Conservation (phyloP, 2,329 filamentous ascomycete genomes). For the Fusarium pseudoanthophilum region DNA sequence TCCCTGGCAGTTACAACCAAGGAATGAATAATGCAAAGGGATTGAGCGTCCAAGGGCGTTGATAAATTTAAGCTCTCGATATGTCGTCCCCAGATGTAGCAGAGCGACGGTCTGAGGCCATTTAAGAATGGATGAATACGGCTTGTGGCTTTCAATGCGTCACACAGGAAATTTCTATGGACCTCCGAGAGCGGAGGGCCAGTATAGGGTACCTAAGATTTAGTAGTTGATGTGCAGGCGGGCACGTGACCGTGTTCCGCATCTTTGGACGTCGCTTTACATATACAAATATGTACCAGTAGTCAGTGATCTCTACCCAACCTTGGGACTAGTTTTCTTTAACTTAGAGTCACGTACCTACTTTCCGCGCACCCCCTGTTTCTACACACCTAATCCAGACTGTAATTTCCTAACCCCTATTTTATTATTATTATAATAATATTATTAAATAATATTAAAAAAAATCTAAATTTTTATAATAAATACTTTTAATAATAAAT, state of each 20-base stretch:
- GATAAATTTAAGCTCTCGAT: neutral
- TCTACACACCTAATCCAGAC: no score
- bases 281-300: neutral
- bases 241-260: neutral
- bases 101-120: neutral
- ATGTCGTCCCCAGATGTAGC: neutral
- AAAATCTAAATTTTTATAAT: no score
- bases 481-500: no score
- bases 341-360: no score
- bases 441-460: no score
- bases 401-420: no score
- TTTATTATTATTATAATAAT: no score
- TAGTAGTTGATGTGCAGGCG: neutral
- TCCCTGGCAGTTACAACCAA: neutral
- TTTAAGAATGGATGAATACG: neutral
- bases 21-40: neutral
- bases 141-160: neutral
- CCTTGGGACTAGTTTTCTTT: no score
- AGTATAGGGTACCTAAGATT: neutral
- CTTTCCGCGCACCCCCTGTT: no score
- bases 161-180: neutral
- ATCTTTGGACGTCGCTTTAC: neutral
- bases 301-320: neutral
- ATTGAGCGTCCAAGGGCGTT: neutral
- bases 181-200: neutral